Percentiles rank a stretch among this genome's conserved stretches.
Evolutionary conservation across 2,329 filamentous ascomycete species (phyloP).

Genomic region (Exophiala xenobiotica): DNA sequence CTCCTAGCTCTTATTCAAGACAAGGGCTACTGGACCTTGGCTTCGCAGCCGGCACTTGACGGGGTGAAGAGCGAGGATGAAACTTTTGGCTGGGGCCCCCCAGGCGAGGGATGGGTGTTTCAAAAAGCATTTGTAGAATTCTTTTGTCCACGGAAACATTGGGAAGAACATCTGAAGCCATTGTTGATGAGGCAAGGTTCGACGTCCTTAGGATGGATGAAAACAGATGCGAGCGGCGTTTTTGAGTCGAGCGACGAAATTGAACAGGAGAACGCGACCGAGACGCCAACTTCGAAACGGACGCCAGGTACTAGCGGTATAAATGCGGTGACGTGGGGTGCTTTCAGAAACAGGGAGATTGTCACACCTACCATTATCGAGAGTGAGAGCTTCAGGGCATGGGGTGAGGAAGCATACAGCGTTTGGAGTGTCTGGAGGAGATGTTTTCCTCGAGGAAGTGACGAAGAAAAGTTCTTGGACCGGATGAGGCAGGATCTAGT

Average conservation of each 20-base stretch:
- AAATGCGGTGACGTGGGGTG: constrained; percentile 96
- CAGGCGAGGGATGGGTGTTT: constrained; percentile 84
- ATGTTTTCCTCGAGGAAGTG: constrained; percentile 74
- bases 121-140: constrained; percentile 98
- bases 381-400: constrained; percentile 87
- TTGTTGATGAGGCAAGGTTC: constrained; percentile 61
- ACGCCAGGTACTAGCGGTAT: constrained; percentile 56
- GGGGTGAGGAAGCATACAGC: constrained; percentile 92
- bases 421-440: constrained; percentile 94
- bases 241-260: constrained; percentile 58
- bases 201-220: constrained; percentile 80
- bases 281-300: constrained; percentile 33
- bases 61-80: constrained; percentile 72
- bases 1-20: constrained; percentile 73
- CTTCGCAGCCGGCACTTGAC: constrained; percentile 91
- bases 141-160: constrained; percentile 76
- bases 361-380: constrained; percentile 96
- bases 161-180: constrained; percentile 60
- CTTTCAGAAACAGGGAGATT: constrained; percentile 93
- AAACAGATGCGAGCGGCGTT: constrained; percentile 73
- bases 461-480: constrained; percentile 70
- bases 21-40: constrained; percentile 91
- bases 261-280: neutral
- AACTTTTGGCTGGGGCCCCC: constrained; percentile 90
- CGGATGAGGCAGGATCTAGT: constrained; percentile 68